phyloP scores from a whole-genome alignment of 2,329 filamentous ascomycete genomes.

The Penicillium digitatum region DNA sequence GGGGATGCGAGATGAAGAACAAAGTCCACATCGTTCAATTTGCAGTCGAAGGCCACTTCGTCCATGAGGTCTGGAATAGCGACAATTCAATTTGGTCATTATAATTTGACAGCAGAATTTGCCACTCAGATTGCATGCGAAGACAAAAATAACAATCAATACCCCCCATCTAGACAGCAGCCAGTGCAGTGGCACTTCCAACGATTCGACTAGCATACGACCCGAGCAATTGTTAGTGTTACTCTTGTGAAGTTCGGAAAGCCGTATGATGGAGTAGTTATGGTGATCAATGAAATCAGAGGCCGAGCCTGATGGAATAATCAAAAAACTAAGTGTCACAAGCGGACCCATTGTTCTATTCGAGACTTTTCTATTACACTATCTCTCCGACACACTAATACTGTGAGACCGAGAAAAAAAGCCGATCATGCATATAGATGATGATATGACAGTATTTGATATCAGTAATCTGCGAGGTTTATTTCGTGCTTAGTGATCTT shows the following conservation, averaged over 20 bases:
- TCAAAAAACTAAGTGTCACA: neutral
- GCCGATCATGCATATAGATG: neutral
- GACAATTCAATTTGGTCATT: constrained; percentile 17
- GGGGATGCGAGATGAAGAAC: constrained; percentile 28
- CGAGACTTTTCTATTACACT: neutral
- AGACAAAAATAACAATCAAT: constrained; percentile 21
- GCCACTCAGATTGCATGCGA: constrained; percentile 17
- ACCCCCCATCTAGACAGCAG: constrained; percentile 22
- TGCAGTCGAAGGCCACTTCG: constrained; percentile 11
- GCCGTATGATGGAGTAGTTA: neutral
- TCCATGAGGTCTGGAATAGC: constrained; percentile 19
- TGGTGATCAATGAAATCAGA: neutral
- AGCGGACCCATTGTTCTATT: no score
- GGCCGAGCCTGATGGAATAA: constrained; percentile 4
- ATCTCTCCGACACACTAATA: neutral
- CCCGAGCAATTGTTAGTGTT: neutral
- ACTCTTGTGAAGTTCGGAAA: neutral
- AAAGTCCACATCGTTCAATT: constrained; percentile 23
- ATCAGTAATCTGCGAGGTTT: neutral
- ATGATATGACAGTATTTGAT: neutral
- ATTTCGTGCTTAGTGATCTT: neutral
- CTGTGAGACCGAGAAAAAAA: neutral
- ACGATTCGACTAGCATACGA: neutral
- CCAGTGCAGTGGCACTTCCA: constrained; percentile 20
- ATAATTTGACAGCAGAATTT: constrained; percentile 11